Conservation (phyloP, 2,329 filamentous ascomycete species). For the Neocatenulostroma microsporum region DNA sequence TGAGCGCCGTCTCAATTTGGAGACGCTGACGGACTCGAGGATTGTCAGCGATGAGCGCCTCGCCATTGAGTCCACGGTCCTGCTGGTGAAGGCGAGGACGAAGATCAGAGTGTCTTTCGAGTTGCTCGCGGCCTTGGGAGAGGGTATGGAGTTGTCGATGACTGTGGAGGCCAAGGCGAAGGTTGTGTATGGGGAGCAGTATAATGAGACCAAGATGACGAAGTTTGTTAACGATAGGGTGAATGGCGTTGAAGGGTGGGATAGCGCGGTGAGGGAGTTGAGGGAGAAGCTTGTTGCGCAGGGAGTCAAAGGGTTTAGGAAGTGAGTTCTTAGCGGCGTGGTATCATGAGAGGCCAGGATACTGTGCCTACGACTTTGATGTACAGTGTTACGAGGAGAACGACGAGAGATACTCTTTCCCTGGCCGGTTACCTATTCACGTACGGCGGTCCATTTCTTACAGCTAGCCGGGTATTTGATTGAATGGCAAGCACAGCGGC, state of each 20-base stretch:
- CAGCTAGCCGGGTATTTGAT: too few relatives aligned
- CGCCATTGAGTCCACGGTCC: constrained; percentile 52
- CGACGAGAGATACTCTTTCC: background rate
- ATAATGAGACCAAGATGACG: constrained; percentile 66
- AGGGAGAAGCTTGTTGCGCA: constrained; percentile 36
- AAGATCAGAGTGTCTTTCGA: constrained; percentile 59
- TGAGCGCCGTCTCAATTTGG: constrained; percentile 54
- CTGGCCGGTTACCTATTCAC: too few relatives aligned
- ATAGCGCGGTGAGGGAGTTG: constrained; percentile 37
- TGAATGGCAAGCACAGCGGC: too few relatives aligned
- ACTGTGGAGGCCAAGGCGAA: constrained; percentile 39
- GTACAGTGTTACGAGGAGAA: background rate
- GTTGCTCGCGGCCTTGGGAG: constrained; percentile 39
- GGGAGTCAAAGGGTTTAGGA: constrained; percentile 34
- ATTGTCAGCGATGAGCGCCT: constrained; percentile 60
- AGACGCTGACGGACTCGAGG: constrained; percentile 56
- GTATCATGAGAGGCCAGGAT: background rate
- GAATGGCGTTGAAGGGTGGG: constrained; percentile 34
- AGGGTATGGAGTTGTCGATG: constrained; percentile 41
- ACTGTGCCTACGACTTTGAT: too few relatives aligned
- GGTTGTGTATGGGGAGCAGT: constrained; percentile 70
- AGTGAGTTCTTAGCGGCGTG: constrained; percentile 5
- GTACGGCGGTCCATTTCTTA: too few relatives aligned
- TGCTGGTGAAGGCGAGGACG: constrained; percentile 58
- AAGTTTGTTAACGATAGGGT: constrained; percentile 58